Conservation (phyloP, 1,139 yeast species). For the Arxiozyma slooffiae region DNA sequence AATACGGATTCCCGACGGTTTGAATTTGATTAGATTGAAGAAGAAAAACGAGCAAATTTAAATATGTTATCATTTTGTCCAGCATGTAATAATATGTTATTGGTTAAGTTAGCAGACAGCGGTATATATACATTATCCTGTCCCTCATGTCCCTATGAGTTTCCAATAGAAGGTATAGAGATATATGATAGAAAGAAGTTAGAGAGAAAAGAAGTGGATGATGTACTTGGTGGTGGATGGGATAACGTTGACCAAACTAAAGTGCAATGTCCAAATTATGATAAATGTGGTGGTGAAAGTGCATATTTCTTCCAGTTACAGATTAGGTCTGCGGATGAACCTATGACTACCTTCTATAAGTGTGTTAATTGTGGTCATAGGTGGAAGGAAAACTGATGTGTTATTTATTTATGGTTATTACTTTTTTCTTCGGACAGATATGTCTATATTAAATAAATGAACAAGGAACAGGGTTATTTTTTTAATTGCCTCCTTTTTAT, state of each 20-base stretch:
- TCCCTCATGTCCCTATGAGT: conserved; percentile 90
- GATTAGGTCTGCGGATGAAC: conserved; percentile 67
- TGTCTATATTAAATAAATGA: background rate
- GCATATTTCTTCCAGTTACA: conserved; percentile 96
- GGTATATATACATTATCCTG: conserved; percentile 49
- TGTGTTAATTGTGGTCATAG: conserved; percentile 89
- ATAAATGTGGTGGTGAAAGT: conserved; percentile 74
- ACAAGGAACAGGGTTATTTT: too few species aligned
- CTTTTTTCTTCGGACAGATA: background rate
- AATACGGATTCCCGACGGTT: background rate
- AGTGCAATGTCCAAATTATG: conserved; percentile 77
- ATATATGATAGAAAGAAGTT: conserved; percentile 76
- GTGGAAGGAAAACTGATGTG: conserved; percentile 80
- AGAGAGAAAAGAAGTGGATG: conserved; percentile 86
- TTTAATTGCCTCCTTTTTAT: too few species aligned
- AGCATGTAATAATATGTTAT: conserved; percentile 80
- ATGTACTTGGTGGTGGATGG: conserved; percentile 97
- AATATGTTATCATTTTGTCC: conserved; percentile 89
- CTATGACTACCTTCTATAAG: conserved; percentile 94
- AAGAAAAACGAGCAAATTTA: background rate
- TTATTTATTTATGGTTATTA: background rate
- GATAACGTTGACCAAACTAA: conserved; percentile 90
- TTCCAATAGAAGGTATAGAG: conserved; percentile 72
- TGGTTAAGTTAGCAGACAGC: conserved; percentile 38
- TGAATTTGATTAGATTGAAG: background rate